Base-by-base conservation (phyloP, 768 basidiomycete genomes). In the Amanita inopinata region DNA sequence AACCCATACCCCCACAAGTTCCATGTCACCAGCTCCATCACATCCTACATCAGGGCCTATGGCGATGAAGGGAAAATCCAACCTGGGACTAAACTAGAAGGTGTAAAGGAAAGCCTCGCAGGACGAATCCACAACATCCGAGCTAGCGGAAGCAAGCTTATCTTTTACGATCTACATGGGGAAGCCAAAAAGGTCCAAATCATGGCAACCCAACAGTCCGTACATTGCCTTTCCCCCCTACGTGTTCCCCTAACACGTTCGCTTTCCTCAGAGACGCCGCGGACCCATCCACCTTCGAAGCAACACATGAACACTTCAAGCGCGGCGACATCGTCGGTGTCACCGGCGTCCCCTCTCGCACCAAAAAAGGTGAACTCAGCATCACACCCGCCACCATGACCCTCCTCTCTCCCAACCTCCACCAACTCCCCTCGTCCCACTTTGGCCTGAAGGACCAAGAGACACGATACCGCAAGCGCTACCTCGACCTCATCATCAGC, bases 1-100 rank as follows among this genome's bases (percentile, higher is more conserved):
- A 86, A 93, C 60, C 96, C 96, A 2, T 99, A 98, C 68, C 96
- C 96, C 5, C 96, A 99, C 81, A 99, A 99, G 78, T 99, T 99
- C 67, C 62, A 94, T 51, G 93, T 97, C 15, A 69, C 82, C 44
- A 69, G 63, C 48, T 89, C 88, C 5, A 69, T 99, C 56, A 65
- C 78, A 2, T 56, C 65, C 3, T 99, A 81, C 64, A 74, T 98
- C 59, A 59, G 70, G 3, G 62, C 73, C 42, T 98, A 88, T 54
- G 84, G 86, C 19, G 17, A 52, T 5, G 83, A 88, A 38, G 86
- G 83, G 40, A 72, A 76, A 61, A 77, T 94, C 47, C 53, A 69
- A 3, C 51, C 79, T 17, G 87, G 86, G 17, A 64, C 69, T 55
- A 83, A 80, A 67, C 66, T 87, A 1, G 72, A 80, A 6, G 67